Evolutionary conservation across 108 stramenopile species (phyloP).

Genomic region (Nitzschia palea): DNA sequence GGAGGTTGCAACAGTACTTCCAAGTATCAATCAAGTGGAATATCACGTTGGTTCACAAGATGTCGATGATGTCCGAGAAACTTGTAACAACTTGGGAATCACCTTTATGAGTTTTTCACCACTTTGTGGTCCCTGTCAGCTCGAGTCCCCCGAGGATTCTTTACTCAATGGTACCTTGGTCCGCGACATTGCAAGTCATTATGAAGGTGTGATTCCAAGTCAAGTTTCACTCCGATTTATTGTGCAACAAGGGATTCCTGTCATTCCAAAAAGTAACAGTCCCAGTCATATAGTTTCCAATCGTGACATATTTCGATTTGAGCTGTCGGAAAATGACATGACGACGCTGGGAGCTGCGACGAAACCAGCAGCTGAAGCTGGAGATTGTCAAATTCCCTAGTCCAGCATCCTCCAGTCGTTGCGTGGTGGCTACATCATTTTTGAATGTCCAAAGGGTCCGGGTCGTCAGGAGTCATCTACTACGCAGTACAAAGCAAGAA

Average conservation of each 20-base stretch:
- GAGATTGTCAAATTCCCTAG: conserved; percentile 51
- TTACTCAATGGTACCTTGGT: conserved; percentile 50
- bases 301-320: conserved; percentile 47
- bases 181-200: conserved; percentile 36
- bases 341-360: conserved; percentile 24
- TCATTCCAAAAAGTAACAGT: conserved; percentile 62
- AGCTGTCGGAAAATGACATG: conserved; percentile 48
- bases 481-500: too few species aligned
- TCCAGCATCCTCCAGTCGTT: too few species aligned
- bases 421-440: too few species aligned
- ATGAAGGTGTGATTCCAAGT: conserved; percentile 35
- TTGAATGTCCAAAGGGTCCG: too few species aligned
- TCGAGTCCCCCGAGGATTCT: conserved; percentile 34
- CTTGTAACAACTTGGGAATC: conserved; percentile 39
- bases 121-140: conserved; percentile 55
- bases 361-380: conserved; percentile 45
- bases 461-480: too few species aligned
- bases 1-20: conserved; percentile 48
- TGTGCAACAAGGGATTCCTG: conserved; percentile 56
- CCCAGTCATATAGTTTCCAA: conserved; percentile 43
- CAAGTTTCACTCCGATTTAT: conserved; percentile 58
- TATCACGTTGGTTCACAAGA: conserved; percentile 65
- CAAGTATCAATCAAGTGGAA: conserved; percentile 62
- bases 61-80: conserved; percentile 47
- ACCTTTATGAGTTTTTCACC: conserved; percentile 66